Percentiles rank a stretch among this genome's conserved stretches.
Conservation (phyloP, 192 early-diverging fungal species). For the Coemansia sp. region DNA sequence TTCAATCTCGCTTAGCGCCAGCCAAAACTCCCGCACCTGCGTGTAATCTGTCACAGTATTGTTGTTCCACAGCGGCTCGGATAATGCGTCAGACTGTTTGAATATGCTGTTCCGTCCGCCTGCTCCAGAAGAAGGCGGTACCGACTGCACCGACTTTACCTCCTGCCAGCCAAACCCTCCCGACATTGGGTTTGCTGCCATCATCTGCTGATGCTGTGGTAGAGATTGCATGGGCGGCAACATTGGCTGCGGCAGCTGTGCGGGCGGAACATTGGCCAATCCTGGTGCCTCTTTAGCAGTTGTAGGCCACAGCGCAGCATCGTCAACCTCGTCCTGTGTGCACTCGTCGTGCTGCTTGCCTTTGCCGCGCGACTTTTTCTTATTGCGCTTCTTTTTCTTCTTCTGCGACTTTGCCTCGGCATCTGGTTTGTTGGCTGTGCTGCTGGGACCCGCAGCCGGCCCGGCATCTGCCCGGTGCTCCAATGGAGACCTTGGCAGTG, state of each 20-base stretch:
- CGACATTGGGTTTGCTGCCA: neutral
- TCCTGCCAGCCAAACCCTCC: neutral
- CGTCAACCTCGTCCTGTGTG: neutral
- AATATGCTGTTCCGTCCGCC: neutral
- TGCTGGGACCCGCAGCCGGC: neutral
- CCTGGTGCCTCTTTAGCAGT: too few species aligned
- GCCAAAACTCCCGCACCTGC: slow-evolving; percentile 45
- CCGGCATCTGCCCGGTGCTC: neutral
- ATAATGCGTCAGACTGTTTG: neutral
- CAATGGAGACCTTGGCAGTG: neutral
- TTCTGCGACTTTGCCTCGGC: slow-evolving; percentile 12
- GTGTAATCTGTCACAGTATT: slow-evolving; percentile 26
- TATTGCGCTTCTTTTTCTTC: slow-evolving; percentile 27
- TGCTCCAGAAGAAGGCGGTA: neutral
- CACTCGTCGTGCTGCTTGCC: slow-evolving; percentile 14
- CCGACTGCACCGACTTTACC: neutral
- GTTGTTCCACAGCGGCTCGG: slow-evolving; percentile 26
- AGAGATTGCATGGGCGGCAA: neutral
- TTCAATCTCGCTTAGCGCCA: slow-evolving; percentile 28
- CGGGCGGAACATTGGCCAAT: too few species aligned
- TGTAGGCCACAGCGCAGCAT: neutral
- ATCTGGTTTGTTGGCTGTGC: neutral
- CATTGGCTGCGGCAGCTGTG: neutral
- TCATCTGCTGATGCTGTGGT: neutral
- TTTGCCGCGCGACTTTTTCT: slow-evolving; percentile 23